phyloP scores from a whole-genome alignment of 768 basidiomycete species.

The Pisolithus albus region DNA sequence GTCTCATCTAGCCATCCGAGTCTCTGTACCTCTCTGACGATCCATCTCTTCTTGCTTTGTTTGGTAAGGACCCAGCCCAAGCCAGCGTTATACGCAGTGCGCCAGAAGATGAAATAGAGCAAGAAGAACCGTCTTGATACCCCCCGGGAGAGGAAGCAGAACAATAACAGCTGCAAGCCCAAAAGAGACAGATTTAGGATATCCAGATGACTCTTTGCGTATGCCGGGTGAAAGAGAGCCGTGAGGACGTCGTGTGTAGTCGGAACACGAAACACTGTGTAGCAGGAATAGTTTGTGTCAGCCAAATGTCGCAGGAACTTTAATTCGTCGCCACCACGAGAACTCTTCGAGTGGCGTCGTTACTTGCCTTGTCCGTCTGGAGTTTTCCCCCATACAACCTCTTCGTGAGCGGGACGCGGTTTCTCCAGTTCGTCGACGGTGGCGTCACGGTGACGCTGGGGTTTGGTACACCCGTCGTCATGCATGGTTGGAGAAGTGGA shows the following conservation, averaged over 20 bases:
- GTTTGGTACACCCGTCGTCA: neutral
- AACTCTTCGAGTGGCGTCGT: neutral
- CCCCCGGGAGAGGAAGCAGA: slow-evolving; percentile 52
- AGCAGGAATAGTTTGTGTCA: neutral
- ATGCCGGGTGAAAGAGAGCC: slow-evolving; percentile 71
- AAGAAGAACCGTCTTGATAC: slow-evolving; percentile 67
- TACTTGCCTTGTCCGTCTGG: slow-evolving; percentile 66
- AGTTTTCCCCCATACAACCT: slow-evolving; percentile 86
- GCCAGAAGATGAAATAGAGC: slow-evolving; percentile 89
- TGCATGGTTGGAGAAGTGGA: neutral
- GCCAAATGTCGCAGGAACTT: slow-evolving; percentile 1
- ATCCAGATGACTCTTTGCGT: slow-evolving; percentile 87
- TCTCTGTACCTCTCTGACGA: slow-evolving; percentile 71
- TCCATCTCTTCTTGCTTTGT: slow-evolving; percentile 94
- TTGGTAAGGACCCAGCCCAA: slow-evolving; percentile 91
- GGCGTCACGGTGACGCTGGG: neutral
- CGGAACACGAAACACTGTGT: slow-evolving; percentile 83
- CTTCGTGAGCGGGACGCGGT: slow-evolving; percentile 26
- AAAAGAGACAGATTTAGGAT: slow-evolving; percentile 77
- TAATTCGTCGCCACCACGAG: neutral
- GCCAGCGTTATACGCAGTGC: slow-evolving; percentile 85
- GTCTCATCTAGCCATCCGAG: slow-evolving; percentile 85
- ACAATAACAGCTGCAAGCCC: slow-evolving; percentile 70
- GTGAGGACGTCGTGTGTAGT: slow-evolving; percentile 89
- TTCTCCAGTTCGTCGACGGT: slow-evolving; percentile 11